Conservation (phyloP, 192 early-diverging fungal genomes). For the Spizellomyces punctatus region DNA sequence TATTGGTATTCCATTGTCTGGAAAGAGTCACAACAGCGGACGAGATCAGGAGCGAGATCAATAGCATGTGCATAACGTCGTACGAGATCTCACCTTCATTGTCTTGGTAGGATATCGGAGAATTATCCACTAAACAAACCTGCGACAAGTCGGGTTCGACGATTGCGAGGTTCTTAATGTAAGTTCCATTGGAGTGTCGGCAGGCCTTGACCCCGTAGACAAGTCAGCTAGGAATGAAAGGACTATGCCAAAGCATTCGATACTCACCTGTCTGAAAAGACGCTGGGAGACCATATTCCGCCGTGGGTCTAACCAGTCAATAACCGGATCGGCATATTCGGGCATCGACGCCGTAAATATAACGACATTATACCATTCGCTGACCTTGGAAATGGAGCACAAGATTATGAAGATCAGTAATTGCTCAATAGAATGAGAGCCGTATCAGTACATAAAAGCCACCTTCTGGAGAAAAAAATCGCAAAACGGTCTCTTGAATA, state of each 20-base stretch:
- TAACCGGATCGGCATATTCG: conserved; percentile 94
- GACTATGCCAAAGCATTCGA: not conserved
- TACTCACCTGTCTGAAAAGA: conserved; percentile 62
- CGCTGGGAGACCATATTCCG: conserved; percentile 69
- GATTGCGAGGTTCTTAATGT: conserved; percentile 2
- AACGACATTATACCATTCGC: conserved; percentile 88
- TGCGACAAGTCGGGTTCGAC: conserved; percentile 73
- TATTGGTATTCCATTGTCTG: conserved; percentile 90
- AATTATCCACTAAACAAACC: conserved; percentile 85
- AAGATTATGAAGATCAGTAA: not conserved
- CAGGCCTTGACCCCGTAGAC: not conserved
- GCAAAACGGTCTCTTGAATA: conserved; percentile 87
- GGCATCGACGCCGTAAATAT: conserved; percentile 91
- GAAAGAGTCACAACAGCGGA: not conserved
- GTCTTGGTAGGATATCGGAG: conserved; percentile 70
- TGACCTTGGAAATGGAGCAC: conserved; percentile 52
- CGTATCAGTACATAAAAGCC: too few species aligned
- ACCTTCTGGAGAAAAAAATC: conserved; percentile 86
- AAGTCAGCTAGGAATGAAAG: not conserved
- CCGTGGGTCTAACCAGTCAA: conserved; percentile 82
- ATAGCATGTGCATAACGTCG: not conserved
- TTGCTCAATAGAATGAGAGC: too few species aligned
- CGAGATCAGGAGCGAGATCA: not conserved
- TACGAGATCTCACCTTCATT: conserved; percentile 62
- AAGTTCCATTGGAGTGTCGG: not conserved